phyloP scores from a whole-genome alignment of 352 stramenopile genomes.

The Pythium oligandrum region DNA sequence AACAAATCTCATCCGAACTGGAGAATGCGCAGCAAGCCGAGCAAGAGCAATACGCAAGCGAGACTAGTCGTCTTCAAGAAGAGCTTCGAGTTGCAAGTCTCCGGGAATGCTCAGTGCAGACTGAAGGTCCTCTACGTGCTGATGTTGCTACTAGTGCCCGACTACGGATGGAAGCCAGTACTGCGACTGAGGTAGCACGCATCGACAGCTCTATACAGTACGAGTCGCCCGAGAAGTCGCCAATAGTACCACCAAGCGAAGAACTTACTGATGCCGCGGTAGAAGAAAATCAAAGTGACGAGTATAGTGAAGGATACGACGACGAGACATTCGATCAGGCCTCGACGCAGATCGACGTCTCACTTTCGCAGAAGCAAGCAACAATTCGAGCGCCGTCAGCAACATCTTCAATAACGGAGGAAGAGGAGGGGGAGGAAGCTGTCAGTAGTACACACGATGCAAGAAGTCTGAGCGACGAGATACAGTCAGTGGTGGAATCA shows the following conservation, averaged over 20 bases:
- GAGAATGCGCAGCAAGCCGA: slow-evolving; percentile 31
- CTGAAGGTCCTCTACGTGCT: slow-evolving; percentile 19
- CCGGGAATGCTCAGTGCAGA: slow-evolving; percentile 49
- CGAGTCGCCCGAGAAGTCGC: background rate
- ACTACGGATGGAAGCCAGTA: slow-evolving; percentile 28
- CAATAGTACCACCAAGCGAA: background rate
- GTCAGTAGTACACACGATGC: background rate
- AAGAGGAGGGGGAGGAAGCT: background rate
- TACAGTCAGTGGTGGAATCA: too few species aligned
- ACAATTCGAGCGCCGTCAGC: too few species aligned
- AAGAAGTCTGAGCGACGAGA: too few species aligned
- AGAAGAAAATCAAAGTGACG: slow-evolving; percentile 6
- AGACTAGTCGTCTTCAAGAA: slow-evolving; percentile 10
- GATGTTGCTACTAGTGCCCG: slow-evolving; percentile 40
- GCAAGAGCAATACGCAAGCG: slow-evolving; percentile 13
- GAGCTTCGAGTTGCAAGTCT: slow-evolving; percentile 24
- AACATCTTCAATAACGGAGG: background rate
- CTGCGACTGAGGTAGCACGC: background rate
- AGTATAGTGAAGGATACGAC: slow-evolving; percentile 19
- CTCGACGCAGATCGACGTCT: background rate
- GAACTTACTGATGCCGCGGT: too few species aligned
- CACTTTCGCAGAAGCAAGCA: too few species aligned
- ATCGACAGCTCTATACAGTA: slow-evolving; percentile 2
- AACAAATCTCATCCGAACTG: slow-evolving; percentile 34
- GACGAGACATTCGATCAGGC: slow-evolving; percentile 41